Evolutionary conservation across 2,329 filamentous ascomycete genomes (phyloP).

Genomic region (Colletotrichum endophyticum): DNA sequence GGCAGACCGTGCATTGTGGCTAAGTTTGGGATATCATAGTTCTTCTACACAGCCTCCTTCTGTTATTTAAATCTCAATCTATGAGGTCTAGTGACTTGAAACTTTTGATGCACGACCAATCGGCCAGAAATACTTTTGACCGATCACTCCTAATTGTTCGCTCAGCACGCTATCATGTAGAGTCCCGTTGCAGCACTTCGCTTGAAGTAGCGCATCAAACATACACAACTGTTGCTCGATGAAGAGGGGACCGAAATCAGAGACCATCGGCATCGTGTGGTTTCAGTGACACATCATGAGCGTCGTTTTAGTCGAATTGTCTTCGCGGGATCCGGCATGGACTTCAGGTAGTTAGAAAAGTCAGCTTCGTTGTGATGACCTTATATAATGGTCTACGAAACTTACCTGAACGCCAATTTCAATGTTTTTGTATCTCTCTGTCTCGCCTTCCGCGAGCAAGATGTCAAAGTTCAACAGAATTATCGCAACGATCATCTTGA

Average conservation of each 20-base stretch:
- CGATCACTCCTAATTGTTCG: neutral
- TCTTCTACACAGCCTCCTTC: neutral
- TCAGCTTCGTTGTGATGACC: too few species aligned
- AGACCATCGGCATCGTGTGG: neutral
- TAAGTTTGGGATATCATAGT: neutral
- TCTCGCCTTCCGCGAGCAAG: conserved; percentile 29
- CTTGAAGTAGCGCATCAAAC: neutral
- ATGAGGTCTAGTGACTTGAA: neutral
- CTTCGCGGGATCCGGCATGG: neutral
- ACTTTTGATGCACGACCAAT: neutral
- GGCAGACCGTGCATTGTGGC: neutral
- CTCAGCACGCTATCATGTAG: neutral
- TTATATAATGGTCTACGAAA: neutral
- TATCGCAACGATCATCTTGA: conserved; percentile 47
- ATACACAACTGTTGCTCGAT: neutral
- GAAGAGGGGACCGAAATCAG: neutral
- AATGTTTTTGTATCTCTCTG: neutral
- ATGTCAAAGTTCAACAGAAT: conserved; percentile 46
- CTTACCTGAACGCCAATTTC: conserved; percentile 1
- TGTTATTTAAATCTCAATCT: neutral
- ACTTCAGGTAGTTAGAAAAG: neutral
- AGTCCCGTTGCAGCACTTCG: neutral
- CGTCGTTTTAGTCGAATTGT: neutral
- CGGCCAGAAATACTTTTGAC: neutral
- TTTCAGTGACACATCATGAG: neutral